These are phyloP conservation scores for Hypoxylon sp. DNA, from an alignment of 2,329 filamentous ascomycete genomes.

Conservation along the genomic window DNA sequence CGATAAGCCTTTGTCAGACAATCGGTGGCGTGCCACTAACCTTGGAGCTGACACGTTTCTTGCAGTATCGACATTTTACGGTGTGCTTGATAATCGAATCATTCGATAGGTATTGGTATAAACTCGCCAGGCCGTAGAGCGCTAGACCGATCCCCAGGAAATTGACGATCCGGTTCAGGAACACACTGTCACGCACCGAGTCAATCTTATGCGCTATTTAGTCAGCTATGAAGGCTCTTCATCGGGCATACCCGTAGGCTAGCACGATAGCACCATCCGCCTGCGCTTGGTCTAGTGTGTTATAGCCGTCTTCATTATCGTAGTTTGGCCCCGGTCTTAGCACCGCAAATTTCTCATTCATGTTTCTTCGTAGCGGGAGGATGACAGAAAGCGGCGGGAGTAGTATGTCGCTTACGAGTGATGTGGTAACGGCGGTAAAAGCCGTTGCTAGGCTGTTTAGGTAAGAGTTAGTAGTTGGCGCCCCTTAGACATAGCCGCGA, in stretches of 20 bases:
- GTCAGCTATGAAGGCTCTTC: not conserved
- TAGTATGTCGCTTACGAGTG: slow-evolving; percentile 76
- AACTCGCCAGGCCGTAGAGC: slow-evolving; percentile 71
- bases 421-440: slow-evolving; percentile 78
- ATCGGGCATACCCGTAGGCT: slow-evolving; percentile 69
- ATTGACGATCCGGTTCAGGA: slow-evolving; percentile 72
- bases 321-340: slow-evolving; percentile 68
- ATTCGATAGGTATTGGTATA: slow-evolving; percentile 70
- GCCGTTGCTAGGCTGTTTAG: slow-evolving; percentile 71
- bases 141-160: slow-evolving; percentile 74
- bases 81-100: slow-evolving; percentile 79
- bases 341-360: slow-evolving; percentile 80
- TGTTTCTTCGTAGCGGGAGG: slow-evolving; percentile 75
- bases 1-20: not conserved
- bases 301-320: slow-evolving; percentile 68
- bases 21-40: slow-evolving; percentile 34
- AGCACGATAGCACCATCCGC: slow-evolving; percentile 78
- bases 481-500: not conserved
- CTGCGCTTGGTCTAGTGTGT: slow-evolving; percentile 75
- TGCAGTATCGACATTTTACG: slow-evolving; percentile 76
- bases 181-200: slow-evolving; percentile 57
- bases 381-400: slow-evolving; percentile 77
- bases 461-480: slow-evolving; percentile 13
- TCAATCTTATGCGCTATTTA: not conserved
- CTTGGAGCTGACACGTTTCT: slow-evolving; percentile 50